A percentile compares a stretch with the other conserved stretches of the same genome.
phyloP scores from a whole-genome alignment of 345 rosid genomes.

The Brassica napus region Da-Ae NC_063439.1:26186501-26187000 shows the following conservation, averaged over 20 bases:
- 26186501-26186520: slow-evolving; percentile 34
- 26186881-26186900: too few species aligned
- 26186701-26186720: neutral
- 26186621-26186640: slow-evolving; percentile 55
- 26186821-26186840: neutral
- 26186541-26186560: slow-evolving; percentile 21
- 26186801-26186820: neutral
- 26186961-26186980: too few species aligned
- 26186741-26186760: neutral
- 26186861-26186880: too few species aligned
- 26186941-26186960: neutral
- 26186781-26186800: neutral
- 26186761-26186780: neutral
- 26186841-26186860: neutral
- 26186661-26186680: slow-evolving; percentile 50
- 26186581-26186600: slow-evolving; percentile 48
- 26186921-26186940: too few species aligned
- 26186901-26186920: too few species aligned
- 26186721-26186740: neutral
- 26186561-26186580: slow-evolving; percentile 31
- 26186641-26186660: slow-evolving; percentile 53
- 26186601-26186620: slow-evolving; percentile 65
- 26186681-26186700: neutral
- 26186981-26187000: too few species aligned
- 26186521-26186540: slow-evolving; percentile 31